Evolutionary conservation across 768 basidiomycete genomes (phyloP), one percentile per base, ranked within the genome.

Genomic region (Trametes coccinea): DNA sequence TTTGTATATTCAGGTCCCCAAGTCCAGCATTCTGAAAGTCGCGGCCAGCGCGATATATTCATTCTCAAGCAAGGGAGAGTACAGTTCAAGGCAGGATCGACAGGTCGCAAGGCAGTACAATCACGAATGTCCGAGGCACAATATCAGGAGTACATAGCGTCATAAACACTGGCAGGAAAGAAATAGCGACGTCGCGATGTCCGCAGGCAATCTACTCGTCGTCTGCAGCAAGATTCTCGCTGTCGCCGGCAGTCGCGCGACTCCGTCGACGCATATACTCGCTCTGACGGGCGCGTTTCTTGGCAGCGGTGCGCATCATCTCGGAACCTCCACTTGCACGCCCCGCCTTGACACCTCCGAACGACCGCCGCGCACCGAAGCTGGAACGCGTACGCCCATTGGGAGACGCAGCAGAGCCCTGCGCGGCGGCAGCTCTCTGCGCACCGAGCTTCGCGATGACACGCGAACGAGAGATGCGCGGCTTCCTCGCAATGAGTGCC

Each of bases 381-480:
- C 88, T 90, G 34, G 88, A 89, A 47, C 82, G 76, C 57, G 43
- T 72, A 61, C 69, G 73, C 56, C 66, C 62, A n/a, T 65, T 63
- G 2, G 66, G 68, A 8, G 69, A 70, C 8, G 61, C 41, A 49
- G 71, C 60, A 30, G 72, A 52, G 6, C 74, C 66, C 41, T 54
- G 60, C 69, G 73, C 9, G 71, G 72, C 66, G 2, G 82, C 82
- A 13, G 81, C 83, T 5, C 91, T 84, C 72, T 92, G 88, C 13
- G 88, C 88, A 1, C 87, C 88, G 39, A 92, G 76, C 66, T 80
- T 84, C 0, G 90, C 88, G 47, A 92, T 90, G 43, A 93, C 89
- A 62, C 86, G 88, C 30, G 89, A 90, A 41, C 92, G 83, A 45
- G 91, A 93, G 64, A 93, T 90, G 7, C 90, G 83, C 4, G 91